A percentile compares a stretch with the other conserved stretches of the same genome.
Evolutionary conservation across 225 moss, liverwort and hornwort species (phyloP).

Genomic region (Lunularia cruciata): DNA sequence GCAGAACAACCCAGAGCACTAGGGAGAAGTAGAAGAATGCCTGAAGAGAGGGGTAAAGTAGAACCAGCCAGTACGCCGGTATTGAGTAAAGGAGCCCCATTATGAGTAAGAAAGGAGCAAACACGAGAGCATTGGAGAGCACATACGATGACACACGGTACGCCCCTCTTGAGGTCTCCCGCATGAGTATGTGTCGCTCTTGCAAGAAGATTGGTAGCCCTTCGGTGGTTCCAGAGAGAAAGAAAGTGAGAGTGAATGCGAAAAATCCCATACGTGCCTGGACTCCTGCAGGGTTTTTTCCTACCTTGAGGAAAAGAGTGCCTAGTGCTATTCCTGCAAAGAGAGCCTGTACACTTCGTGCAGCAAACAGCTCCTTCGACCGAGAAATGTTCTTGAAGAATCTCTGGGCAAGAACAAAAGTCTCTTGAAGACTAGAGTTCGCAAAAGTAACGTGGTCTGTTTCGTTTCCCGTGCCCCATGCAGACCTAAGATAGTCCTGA

Average conservation of each 20-base stretch:
- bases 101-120: conserved; percentile 60
- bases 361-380: conserved; percentile 49
- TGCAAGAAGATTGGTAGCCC: conserved; percentile 74
- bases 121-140: conserved; percentile 65
- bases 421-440: conserved; percentile 38
- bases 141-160: conserved; percentile 77
- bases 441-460: conserved; percentile 32
- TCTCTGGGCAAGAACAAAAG: conserved; percentile 40
- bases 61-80: conserved; percentile 67
- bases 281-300: conserved; percentile 41
- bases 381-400: conserved; percentile 47
- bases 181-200: conserved; percentile 68
- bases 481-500: conserved; percentile 25
- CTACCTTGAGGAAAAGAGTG: conserved; percentile 63
- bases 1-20: conserved; percentile 64
- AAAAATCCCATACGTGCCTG: conserved; percentile 65
- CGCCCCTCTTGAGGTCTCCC: conserved; percentile 79
- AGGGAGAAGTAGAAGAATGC: conserved; percentile 65
- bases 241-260: conserved; percentile 63
- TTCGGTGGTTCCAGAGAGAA: conserved; percentile 73
- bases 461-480: conserved; percentile 19
- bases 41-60: conserved; percentile 38
- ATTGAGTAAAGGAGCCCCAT: conserved; percentile 48
- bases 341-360: conserved; percentile 48
- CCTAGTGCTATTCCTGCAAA: conserved; percentile 51